Evolutionary conservation across 768 basidiomycete species (phyloP).

Genomic region (Pholiota molesta): DNA sequence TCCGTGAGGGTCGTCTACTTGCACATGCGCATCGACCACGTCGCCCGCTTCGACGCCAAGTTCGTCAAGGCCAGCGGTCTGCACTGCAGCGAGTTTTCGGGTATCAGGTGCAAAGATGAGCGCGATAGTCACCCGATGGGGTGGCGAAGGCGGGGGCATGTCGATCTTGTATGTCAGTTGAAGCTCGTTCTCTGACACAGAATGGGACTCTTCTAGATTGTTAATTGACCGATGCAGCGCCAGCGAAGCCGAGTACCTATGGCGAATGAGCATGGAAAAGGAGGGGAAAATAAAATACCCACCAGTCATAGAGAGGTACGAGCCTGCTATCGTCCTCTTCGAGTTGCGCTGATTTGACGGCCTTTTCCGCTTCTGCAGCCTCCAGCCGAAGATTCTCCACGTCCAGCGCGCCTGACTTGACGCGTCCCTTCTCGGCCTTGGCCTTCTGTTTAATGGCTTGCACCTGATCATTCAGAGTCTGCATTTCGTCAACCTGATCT

Average conservation of each 20-base stretch:
- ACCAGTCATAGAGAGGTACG: slow-evolving; percentile 74
- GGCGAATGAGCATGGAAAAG: not conserved
- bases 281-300: slow-evolving; percentile 20
- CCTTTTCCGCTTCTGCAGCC: slow-evolving; percentile 71
- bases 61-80: slow-evolving; percentile 52
- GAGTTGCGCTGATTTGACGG: slow-evolving; percentile 56
- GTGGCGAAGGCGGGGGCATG: slow-evolving; percentile 26
- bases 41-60: slow-evolving; percentile 60
- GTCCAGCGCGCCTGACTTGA: slow-evolving; percentile 59
- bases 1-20: slow-evolving; percentile 66
- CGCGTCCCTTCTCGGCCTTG: slow-evolving; percentile 56
- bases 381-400: slow-evolving; percentile 62
- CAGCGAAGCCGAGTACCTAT: slow-evolving; percentile 74
- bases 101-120: slow-evolving; percentile 76
- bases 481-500: slow-evolving; percentile 80
- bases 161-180: slow-evolving; percentile 65
- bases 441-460: slow-evolving; percentile 53
- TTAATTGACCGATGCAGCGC: slow-evolving; percentile 64
- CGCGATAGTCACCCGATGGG: slow-evolving; percentile 48
- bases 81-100: slow-evolving; percentile 61
- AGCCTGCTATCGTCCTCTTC: slow-evolving; percentile 68
- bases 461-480: slow-evolving; percentile 68
- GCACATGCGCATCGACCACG: slow-evolving; percentile 61
- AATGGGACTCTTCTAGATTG: slow-evolving; percentile 59
- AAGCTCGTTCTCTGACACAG: slow-evolving; percentile 77